phyloP scores from a whole-genome alignment of 78 protist species.

The Chrysochromulina parva region DNA sequence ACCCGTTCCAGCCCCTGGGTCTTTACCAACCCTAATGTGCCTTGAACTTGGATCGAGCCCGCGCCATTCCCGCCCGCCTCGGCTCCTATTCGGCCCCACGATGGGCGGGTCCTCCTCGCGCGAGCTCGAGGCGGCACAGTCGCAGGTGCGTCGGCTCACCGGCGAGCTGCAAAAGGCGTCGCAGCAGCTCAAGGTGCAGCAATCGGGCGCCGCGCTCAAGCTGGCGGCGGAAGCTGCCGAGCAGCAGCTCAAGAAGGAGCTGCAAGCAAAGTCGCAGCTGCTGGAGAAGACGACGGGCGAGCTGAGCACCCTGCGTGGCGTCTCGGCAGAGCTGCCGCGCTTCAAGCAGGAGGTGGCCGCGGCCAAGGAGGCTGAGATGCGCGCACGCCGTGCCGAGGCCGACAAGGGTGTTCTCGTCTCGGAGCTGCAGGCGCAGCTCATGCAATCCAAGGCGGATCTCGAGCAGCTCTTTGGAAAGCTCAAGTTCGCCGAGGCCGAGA shows the following conservation, averaged over 20 bases:
- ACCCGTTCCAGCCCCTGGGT: too few species aligned
- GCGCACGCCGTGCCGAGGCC: too few species aligned
- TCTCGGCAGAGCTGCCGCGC: neutral
- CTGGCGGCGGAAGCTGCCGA: too few species aligned
- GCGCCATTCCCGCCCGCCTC: too few species aligned
- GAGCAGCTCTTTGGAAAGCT: neutral
- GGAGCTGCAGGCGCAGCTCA: neutral
- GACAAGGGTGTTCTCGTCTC: too few species aligned
- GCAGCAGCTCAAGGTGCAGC: neutral
- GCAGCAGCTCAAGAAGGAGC: neutral
- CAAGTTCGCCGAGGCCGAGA: neutral
- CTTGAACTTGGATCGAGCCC: too few species aligned
- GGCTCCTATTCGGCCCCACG: neutral
- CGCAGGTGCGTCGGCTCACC: neutral
- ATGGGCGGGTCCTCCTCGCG: neutral
- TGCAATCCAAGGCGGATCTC: neutral
- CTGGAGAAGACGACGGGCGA: neutral
- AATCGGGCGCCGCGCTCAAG: too few species aligned
- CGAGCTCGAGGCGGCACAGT: neutral
- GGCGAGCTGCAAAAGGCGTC: neutral
- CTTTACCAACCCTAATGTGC: too few species aligned
- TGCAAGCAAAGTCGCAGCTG: neutral
- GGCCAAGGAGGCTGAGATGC: neutral
- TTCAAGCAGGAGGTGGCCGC: too few species aligned
- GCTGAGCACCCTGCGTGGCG: neutral